Base-by-base conservation (phyloP, 2,329 filamentous ascomycete genomes). In the Fusarium sp. region DNA sequence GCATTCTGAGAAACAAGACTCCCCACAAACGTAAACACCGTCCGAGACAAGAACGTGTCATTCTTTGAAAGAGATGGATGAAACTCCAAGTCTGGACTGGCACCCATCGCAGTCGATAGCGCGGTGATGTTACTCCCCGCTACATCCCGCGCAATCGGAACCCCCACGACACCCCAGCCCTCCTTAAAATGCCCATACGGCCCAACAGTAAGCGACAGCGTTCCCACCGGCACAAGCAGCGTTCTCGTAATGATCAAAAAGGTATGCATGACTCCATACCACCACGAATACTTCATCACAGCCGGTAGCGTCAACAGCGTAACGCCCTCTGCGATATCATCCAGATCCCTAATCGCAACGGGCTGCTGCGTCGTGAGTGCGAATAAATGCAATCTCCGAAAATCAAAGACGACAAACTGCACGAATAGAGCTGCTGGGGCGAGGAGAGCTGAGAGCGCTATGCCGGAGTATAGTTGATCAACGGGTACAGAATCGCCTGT, bases 191-290 rank as follows among this genome's bases (percentile, higher is more conserved):
- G 38, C 2, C 64, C 61, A 50, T 75, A 70, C 18, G 74, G 74
- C 1, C 74, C 74, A 32, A 63, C 60, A 1, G 74, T 76, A 22
- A 75, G 73, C 20, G 56, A 63, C 2, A 75, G 61, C 1, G 74
- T 74, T 12, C 74, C 74, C 0, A 75, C 74, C 0, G 73, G 74
- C 5, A 75, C 57, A 36, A 75, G 68, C 1, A 76, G 6, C 1
- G 74, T 76, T 8, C 74, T 45, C 0, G 73, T 74, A 2, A 76
- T 15, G 8, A 75, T 75, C 22, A 75, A 22, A 22, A 57, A 42
- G 15, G 61, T 48, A 4, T 75, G 74, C 73, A 75, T 75, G 36
- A 76, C 44, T 4, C 74, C 74, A 51, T 75, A 75, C 74, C 74
- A 75, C 74, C 74, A 75, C 10, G 74, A 75, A 6, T 76, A 75